Evolutionary conservation across 306 rosid genomes (phyloP).

Genomic region (Hippophae tibetana): DNA sequence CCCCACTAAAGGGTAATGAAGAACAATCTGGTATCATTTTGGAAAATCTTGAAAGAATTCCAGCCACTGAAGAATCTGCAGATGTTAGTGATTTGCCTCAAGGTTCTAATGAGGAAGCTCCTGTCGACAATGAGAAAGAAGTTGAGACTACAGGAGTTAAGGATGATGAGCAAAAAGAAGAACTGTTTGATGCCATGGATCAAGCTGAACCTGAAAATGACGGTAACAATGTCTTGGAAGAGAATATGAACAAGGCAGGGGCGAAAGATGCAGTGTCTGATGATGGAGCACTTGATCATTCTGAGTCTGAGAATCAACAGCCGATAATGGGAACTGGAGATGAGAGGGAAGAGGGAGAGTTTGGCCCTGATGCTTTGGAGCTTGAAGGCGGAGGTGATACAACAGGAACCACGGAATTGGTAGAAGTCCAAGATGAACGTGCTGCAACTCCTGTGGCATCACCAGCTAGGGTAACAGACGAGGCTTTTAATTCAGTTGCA

Average conservation of each 20-base stretch:
- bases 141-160: constrained; percentile 37
- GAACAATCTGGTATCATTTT: constrained; percentile 34
- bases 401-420: constrained; percentile 37
- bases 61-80: constrained; percentile 42
- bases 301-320: constrained; percentile 50
- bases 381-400: constrained; percentile 45
- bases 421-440: constrained; percentile 52
- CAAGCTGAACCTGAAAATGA: constrained; percentile 50
- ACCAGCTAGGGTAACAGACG: constrained; percentile 55
- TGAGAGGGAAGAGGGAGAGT: constrained; percentile 90
- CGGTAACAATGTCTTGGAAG: constrained; percentile 36
- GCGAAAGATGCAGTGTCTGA: constrained; percentile 41
- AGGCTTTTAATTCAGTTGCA: constrained; percentile 22
- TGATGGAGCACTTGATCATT: constrained; percentile 49
- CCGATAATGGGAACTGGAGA: constrained; percentile 28
- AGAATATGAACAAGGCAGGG: constrained; percentile 40
- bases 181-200: constrained; percentile 26
- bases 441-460: constrained; percentile 55
- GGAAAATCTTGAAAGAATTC: constrained; percentile 39
- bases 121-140: constrained; percentile 46
- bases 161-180: constrained; percentile 51
- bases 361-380: constrained; percentile 51
- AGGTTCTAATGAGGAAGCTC: constrained; percentile 49
- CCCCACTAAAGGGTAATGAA: constrained; percentile 39
- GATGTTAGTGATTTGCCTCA: constrained; percentile 50